These are phyloP conservation scores for Neckera pumila DNA, from an alignment of 225 moss, liverwort and hornwort species.

Conservation along the genomic window DNA sequence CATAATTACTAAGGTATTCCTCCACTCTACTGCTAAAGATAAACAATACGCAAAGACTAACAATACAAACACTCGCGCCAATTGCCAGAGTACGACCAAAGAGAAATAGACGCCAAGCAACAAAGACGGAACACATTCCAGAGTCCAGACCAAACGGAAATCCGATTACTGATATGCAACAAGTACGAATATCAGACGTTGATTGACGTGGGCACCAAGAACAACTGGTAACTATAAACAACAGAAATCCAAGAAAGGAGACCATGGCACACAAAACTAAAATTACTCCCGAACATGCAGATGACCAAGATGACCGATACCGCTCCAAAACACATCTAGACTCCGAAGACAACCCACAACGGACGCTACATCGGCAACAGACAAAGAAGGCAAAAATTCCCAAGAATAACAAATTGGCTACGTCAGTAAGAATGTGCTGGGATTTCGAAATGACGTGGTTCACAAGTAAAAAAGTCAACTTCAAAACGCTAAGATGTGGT, in stretches of 20 bases:
- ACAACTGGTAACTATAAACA: fast-evolving
- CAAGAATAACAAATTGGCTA: background rate
- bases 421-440: fast-evolving
- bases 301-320: background rate
- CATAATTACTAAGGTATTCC: background rate
- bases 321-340: fast-evolving
- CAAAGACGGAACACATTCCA: background rate
- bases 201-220: fast-evolving
- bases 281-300: fast-evolving
- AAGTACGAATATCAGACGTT: too few relatives aligned
- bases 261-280: fast-evolving
- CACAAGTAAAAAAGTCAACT: too few relatives aligned
- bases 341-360: background rate
- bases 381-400: too few relatives aligned
- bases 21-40: background rate
- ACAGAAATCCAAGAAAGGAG: fast-evolving
- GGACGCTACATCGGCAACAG: fast-evolving
- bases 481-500: background rate
- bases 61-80: too few relatives aligned
- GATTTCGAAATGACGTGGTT: fast-evolving
- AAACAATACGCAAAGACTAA: too few relatives aligned
- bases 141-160: too few relatives aligned
- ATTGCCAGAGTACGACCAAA: background rate
- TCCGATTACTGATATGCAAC: background rate
- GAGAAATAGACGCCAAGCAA: too few relatives aligned